Conservation (phyloP, 371 early-diverging fungal genomes). For the Mucor racemosus region DNA sequence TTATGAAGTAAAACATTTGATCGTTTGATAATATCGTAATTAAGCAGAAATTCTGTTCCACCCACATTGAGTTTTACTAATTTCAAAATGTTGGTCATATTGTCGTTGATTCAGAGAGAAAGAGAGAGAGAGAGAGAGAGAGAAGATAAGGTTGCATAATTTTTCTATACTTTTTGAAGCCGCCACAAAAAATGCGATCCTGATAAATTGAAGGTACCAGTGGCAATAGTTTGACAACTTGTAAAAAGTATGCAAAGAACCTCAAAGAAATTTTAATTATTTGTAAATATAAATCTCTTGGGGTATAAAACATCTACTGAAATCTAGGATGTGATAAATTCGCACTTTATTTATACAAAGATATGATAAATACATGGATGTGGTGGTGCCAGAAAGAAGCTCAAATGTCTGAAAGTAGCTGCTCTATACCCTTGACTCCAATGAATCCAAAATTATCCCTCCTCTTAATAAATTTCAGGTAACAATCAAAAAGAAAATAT, state of each 20-base stretch:
- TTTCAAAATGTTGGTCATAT: not conserved
- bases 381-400: too few relatives aligned
- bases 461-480: too few relatives aligned
- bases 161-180: not conserved
- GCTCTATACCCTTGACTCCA: too few relatives aligned
- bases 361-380: too few relatives aligned
- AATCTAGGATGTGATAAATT: not conserved
- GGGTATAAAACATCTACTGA: too few relatives aligned
- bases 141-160: not conserved
- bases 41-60: not conserved
- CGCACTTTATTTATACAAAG: too few relatives aligned
- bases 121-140: not conserved
- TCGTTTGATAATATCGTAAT: not conserved
- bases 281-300: not conserved
- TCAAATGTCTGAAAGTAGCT: too few relatives aligned
- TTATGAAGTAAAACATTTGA: not conserved
- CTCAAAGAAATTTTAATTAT: too few relatives aligned
- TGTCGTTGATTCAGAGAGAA: not conserved
- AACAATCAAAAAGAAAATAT: too few relatives aligned
- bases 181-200: not conserved
- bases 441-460: too few relatives aligned
- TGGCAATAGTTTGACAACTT: not conserved
- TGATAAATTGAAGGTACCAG: not conserved
- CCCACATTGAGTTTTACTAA: not conserved
- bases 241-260: not conserved